Percentiles rank a stretch among this genome's conserved stretches.
Evolutionary conservation across 1,139 yeast species (phyloP).

Genomic region (Hansenula lynferdii): DNA sequence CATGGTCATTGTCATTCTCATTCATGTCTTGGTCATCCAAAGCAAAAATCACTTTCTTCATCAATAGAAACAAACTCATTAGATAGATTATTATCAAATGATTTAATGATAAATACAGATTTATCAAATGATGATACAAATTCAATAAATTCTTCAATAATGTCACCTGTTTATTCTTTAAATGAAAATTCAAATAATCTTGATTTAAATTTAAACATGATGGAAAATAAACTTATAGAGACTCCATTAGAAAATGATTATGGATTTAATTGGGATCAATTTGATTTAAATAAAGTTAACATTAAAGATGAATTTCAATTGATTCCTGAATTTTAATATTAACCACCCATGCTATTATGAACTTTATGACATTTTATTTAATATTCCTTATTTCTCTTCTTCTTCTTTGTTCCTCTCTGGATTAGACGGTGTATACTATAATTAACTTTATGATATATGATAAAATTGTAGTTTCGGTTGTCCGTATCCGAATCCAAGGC

Average conservation of each 20-base stretch:
- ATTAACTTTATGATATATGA: too few species aligned
- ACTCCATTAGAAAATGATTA: not conserved
- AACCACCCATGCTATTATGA: too few species aligned
- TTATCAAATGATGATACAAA: not conserved
- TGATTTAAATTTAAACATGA: too few species aligned
- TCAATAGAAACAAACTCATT: slow-evolving; percentile 7
- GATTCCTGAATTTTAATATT: not conserved
- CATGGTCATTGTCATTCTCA: not conserved
- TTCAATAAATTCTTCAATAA: slow-evolving; percentile 8
- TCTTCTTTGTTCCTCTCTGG: too few species aligned
- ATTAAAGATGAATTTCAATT: slow-evolving; percentile 1
- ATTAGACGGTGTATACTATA: too few species aligned
- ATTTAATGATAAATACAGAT: slow-evolving; percentile 7
- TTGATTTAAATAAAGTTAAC: not conserved
- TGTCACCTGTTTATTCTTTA: slow-evolving; percentile 15
- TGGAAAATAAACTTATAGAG: not conserved
- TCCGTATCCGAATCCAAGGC: too few species aligned
- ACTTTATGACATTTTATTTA: too few species aligned
- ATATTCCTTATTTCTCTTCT: too few species aligned
- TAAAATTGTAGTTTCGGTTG: too few species aligned
- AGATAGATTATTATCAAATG: slow-evolving; percentile 12
- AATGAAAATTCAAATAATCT: slow-evolving; percentile 12
- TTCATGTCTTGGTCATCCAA: not conserved
- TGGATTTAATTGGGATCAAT: slow-evolving; percentile 4
- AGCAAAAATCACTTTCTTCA: too few species aligned